Conservation (phyloP, 148 eudicot species). For the Fallopia convolvulus region DNA sequence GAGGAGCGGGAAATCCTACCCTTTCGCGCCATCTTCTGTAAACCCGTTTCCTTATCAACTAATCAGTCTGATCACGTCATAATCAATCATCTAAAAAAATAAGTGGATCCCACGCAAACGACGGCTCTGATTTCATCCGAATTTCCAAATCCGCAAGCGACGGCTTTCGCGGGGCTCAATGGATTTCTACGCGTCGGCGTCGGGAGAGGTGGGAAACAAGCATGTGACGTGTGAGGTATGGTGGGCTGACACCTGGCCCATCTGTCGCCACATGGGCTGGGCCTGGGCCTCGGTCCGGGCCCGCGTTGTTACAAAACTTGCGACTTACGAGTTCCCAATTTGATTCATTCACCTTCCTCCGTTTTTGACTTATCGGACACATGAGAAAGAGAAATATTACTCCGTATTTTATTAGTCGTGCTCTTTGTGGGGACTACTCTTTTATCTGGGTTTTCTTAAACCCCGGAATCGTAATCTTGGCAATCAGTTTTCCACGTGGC, state of each 20-base stretch:
- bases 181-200: background rate
- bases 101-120: background rate
- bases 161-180: slow-evolving; percentile 1
- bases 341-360: background rate
- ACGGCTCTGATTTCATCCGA: background rate
- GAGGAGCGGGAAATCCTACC: background rate
- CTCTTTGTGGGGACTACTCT: background rate
- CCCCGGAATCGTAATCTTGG: background rate
- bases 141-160: background rate
- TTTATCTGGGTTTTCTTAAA: background rate
- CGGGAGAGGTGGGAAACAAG: background rate
- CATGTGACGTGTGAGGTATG: background rate
- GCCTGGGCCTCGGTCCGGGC: background rate
- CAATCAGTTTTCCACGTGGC: slow-evolving; percentile 5
- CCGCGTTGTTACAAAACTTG: no score
- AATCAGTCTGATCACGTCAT: background rate
- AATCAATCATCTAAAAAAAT: background rate
- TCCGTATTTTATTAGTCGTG: background rate
- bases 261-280: background rate
- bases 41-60: background rate
- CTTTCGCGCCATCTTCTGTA: background rate
- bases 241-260: slow-evolving; percentile 11
- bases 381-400: background rate
- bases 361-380: background rate
- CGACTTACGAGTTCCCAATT: no score